phyloP scores from a whole-genome alignment of 306 rosid genomes.

The Cicer pinnatifidum region DNA sequence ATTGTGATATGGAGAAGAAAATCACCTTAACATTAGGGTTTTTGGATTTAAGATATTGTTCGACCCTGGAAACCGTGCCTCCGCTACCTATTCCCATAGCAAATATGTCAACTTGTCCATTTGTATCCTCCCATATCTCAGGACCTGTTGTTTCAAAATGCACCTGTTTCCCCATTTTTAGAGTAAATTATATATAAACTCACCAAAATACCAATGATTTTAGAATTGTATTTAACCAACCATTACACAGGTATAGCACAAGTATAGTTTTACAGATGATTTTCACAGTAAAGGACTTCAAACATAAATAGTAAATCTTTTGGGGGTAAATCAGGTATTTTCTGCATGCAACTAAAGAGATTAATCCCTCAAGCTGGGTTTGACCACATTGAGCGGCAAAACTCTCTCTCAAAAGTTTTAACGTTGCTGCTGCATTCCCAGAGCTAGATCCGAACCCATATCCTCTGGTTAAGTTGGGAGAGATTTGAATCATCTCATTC shows the following conservation, averaged over 20 bases:
- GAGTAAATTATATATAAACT: conserved; percentile 38
- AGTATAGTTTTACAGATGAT: conserved; percentile 25
- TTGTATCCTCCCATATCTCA: conserved; percentile 97
- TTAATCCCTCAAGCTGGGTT: no score
- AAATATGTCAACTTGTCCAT: conserved; percentile 91
- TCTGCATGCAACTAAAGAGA: no score
- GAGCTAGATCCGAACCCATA: no score
- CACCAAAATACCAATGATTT: conserved; percentile 19
- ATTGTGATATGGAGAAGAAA: conserved; percentile 24
- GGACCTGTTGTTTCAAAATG: conserved; percentile 99
- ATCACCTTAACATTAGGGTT: conserved; percentile 88
- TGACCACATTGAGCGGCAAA: no score
- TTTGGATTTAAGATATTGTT: conserved; percentile 85
- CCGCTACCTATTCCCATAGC: conserved; percentile 99
- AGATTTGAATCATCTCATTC: no score
- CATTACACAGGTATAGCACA: conserved; percentile 18
- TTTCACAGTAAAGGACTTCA: conserved; percentile 11
- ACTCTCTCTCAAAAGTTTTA: no score
- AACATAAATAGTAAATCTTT: neutral
- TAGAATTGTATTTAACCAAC: conserved; percentile 3
- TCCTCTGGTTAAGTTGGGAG: no score
- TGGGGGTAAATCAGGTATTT: no score
- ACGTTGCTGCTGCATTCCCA: no score
- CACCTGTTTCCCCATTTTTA: conserved; percentile 56
- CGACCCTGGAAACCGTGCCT: conserved; percentile 95